These are phyloP conservation scores for Melocanna baccifera DNA, from an alignment of 176 grass and related monocot genomes.

Conservation along the genomic window DNA sequence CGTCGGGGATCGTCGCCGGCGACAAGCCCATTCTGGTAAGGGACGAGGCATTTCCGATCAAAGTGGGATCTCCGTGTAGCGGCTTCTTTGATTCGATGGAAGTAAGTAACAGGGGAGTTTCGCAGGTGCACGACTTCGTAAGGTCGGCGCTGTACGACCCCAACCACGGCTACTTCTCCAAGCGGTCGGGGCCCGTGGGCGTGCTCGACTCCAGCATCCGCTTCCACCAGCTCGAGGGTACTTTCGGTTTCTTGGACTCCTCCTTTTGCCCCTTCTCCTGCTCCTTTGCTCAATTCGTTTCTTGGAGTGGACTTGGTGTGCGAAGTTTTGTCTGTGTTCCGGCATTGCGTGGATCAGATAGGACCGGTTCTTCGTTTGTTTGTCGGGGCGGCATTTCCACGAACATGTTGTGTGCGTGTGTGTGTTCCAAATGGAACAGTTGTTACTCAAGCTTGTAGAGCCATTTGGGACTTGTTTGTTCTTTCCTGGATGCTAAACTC, in stretches of 20 bases:
- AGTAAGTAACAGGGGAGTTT: neutral
- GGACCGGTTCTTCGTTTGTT: neutral
- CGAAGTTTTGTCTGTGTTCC: neutral
- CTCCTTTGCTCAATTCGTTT: neutral
- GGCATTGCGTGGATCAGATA: neutral
- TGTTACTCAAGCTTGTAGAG: neutral
- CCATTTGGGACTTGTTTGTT: neutral
- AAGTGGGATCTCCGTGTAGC: constrained; percentile 19
- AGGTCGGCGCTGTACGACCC: constrained; percentile 81
- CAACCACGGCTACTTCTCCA: constrained; percentile 90
- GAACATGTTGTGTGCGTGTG: constrained; percentile 20
- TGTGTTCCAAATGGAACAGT: neutral
- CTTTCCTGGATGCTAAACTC: neutral
- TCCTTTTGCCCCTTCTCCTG: neutral
- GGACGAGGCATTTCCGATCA: neutral
- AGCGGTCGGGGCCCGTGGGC: constrained; percentile 66
- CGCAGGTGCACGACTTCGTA: constrained; percentile 88
- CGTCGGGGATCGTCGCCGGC: constrained; percentile 51
- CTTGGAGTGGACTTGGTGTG: neutral
- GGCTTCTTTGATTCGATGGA: neutral
- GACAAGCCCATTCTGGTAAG: constrained; percentile 72
- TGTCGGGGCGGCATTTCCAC: constrained; percentile 28
- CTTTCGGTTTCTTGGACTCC: neutral
- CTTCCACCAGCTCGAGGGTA: constrained; percentile 82
- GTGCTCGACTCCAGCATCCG: constrained; percentile 73